Evolutionary conservation across 257 asterid genomes (phyloP), one percentile per base, ranked within the genome.

Genomic region (Paulownia fortunei): DNA sequence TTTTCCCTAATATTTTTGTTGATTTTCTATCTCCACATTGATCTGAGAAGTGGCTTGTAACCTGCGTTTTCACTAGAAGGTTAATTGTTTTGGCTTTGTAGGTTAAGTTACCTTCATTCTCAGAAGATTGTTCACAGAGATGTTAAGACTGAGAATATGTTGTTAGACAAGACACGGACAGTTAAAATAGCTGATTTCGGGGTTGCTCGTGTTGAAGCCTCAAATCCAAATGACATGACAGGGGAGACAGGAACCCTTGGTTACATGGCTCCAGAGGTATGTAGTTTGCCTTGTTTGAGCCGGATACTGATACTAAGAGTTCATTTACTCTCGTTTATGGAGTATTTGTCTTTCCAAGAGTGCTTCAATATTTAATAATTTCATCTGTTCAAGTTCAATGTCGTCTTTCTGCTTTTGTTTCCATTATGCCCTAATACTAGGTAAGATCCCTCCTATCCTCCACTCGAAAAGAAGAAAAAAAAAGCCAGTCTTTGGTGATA

Each of bases 241-340:
- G 97, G 96, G 66, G 97, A 92, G 81, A 92, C 97, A 0, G 97
- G 97, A 69, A 89, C 97, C 41, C 93, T 92, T 9, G 97, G 97
- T 56, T 92, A 92, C 86, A 92, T 92, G 97, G 97, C 97, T 74
- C 97, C 97, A 0, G 97, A 92, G 96, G 97, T 89, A 84, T 47
- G 47, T 52, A 5, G 8, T 62, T n/a, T 37, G 27, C 26, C 37
- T 6, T 69, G 23, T 59, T 16, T 39, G 1, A 11, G 27, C n/a
- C 2, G 21, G 58, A 21, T 54, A 0, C 72, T 27, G 46, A 30
- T 58, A 1, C 23, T 13, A 71, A 12, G 6, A 24, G 62, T 36
- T 36, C 66, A 18, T n/a, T n/a, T n/a, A n/a, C n/a, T n/a, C n/a
- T n/a, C n/a, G n/a, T n/a, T n/a, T n/a, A n/a, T n/a, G n/a, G n/a